Percentiles rank a stretch among this genome's conserved stretches.
phyloP scores from a whole-genome alignment of 495 filamentous ascomycete species.

The Hypoxylon subgilvum region DNA sequence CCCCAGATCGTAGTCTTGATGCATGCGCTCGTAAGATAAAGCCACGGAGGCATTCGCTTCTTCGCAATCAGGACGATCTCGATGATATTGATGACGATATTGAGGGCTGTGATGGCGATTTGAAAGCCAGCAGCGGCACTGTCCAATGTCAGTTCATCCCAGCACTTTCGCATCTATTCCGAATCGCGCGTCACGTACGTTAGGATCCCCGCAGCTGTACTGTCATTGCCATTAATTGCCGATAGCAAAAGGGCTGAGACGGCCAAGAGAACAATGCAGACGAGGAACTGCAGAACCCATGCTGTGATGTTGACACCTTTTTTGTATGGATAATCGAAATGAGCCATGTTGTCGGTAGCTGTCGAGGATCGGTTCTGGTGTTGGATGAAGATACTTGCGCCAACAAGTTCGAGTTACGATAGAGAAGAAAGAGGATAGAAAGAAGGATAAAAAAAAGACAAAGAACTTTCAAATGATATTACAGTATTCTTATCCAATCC shows the following conservation, averaged over 20 bases:
- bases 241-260: slow-evolving; percentile 17
- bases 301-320: slow-evolving; percentile 31
- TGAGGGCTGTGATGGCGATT: slow-evolving; percentile 25
- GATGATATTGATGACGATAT: slow-evolving; percentile 29
- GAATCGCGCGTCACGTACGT: slow-evolving; percentile 5
- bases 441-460: neutral
- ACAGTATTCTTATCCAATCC: too few species aligned
- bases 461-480: too few species aligned
- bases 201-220: slow-evolving; percentile 1
- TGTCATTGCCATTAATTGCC: neutral
- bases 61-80: slow-evolving; percentile 35
- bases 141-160: slow-evolving; percentile 13
- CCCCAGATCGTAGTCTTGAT: slow-evolving; percentile 33
- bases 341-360: slow-evolving; percentile 18
- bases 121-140: slow-evolving; percentile 24
- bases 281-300: slow-evolving; percentile 32
- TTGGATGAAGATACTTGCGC: neutral
- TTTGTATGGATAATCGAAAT: slow-evolving; percentile 32
- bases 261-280: slow-evolving; percentile 23
- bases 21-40: slow-evolving; percentile 29
- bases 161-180: neutral
- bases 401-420: neutral
- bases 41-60: slow-evolving; percentile 23
- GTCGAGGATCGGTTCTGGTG: neutral
- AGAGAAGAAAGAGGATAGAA: neutral